A percentile compares a stretch with the other conserved stretches of the same genome.
These are phyloP conservation scores for Fusarium penzigii DNA, from an alignment of 2,329 filamentous ascomycete species.

Conservation along the genomic window DNA sequence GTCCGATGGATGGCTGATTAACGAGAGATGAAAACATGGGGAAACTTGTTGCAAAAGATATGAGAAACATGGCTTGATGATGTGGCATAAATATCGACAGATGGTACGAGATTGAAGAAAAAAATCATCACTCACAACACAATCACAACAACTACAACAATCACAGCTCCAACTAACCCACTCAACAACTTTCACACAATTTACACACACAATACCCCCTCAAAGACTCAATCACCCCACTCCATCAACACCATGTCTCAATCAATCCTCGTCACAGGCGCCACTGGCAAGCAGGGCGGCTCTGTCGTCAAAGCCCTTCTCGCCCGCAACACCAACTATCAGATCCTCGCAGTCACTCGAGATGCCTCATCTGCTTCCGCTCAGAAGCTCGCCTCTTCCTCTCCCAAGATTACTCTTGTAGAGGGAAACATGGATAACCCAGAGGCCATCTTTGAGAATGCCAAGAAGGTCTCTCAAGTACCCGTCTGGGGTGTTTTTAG, in stretches of 20 bases:
- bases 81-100: no score
- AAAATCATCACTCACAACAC: no score
- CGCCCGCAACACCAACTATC: slow-evolving; percentile 37
- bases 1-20: no score
- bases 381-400: slow-evolving; percentile 46
- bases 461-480: slow-evolving; percentile 20
- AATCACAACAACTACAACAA: no score
- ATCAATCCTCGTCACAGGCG: slow-evolving; percentile 36
- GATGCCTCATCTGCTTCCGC: slow-evolving; percentile 52
- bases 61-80: no score
- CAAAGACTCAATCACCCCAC: no score
- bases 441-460: slow-evolving; percentile 49
- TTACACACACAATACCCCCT: no score
- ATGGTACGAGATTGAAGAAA: no score
- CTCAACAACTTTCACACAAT: no score
- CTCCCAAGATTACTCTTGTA: slow-evolving; percentile 53
- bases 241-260: slow-evolving; percentile 7
- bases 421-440: slow-evolving; percentile 58
- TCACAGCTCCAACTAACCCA: no score
- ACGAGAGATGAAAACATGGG: no score
- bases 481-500: slow-evolving; percentile 62
- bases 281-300: slow-evolving; percentile 41
- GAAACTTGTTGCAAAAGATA: no score
- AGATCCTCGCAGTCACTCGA: slow-evolving; percentile 62
- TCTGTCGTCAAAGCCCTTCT: slow-evolving; percentile 35